Evolutionary conservation across 345 rosid genomes (phyloP).

Genomic region (Conringia planisiliqua): DNA sequence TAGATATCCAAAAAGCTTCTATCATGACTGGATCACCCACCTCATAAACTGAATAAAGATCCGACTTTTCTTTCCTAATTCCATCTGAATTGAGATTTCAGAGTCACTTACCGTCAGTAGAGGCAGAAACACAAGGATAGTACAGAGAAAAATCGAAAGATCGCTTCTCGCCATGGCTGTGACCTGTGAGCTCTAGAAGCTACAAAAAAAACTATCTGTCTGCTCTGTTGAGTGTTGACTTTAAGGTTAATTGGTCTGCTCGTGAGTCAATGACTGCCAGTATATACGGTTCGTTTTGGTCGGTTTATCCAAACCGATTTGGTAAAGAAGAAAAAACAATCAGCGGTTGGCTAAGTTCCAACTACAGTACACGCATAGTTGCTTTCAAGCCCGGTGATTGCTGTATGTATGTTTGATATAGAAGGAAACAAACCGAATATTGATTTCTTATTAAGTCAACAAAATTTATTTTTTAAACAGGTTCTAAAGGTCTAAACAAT

Average conservation of each 20-base stretch:
- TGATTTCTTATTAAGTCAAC: neutral
- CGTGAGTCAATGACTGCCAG: neutral
- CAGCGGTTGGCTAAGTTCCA: neutral
- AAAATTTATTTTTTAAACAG: neutral
- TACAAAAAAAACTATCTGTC: neutral
- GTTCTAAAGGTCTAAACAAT: neutral
- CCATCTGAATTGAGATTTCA: neutral
- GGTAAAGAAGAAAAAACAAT: neutral
- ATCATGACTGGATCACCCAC: neutral
- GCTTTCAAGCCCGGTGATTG: neutral
- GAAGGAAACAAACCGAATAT: neutral
- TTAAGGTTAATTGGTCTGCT: neutral
- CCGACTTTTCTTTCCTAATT: conserved; percentile 10
- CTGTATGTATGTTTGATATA: neutral
- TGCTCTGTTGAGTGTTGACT: neutral
- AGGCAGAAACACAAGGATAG: conserved; percentile 16
- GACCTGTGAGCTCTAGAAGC: neutral
- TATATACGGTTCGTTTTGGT: neutral
- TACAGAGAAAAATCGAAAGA: neutral
- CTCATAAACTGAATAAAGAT: conserved; percentile 15
- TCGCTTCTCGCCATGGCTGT: conserved; percentile 23
- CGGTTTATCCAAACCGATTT: neutral
- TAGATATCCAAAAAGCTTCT: neutral
- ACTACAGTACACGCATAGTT: neutral
- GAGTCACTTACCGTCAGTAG: conserved; percentile 8